Evolutionary conservation across 768 basidiomycete genomes (phyloP), one percentile per base, ranked within the genome.

Genomic region (Rhizopogon vulgaris): DNA sequence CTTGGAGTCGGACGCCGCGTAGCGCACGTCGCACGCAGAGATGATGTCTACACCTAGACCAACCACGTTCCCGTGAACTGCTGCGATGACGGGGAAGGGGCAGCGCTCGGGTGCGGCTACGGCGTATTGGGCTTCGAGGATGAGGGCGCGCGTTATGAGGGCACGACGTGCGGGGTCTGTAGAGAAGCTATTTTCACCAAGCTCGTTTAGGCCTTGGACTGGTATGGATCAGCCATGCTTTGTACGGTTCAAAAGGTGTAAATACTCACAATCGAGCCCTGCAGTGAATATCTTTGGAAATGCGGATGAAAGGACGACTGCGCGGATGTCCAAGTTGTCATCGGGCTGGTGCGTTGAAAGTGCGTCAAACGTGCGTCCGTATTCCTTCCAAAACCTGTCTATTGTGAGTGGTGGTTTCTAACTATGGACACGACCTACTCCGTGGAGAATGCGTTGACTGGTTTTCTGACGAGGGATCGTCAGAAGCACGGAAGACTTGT

Each of bases 31-130:
- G 64, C 90, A 91, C 0, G 85, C 80, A 0, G 68, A 47, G 10
- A 60, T 50, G 39, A 94, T 73, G 66, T 96, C 93, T 9, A 94
- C 73, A 0, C 85, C 88, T 0, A 94, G 76, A 0, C 93, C 93
- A 38, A 89, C 64, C 8, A 82, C 80, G 10, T 80, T 66, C 0
- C 92, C 93, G 58, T 92, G 85, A 0, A 88, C 71, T 0, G 93
- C 92, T 0, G 73, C 87, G 39, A 96, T 87, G 51, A 95, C 88
- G 0, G 94, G 93, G 62, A 87, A 84, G 0, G 77, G 76, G 51
- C 84, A 84, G 10, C 78, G 71, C 55, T 85, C 82, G 0, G 90
- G 80, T 0, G 84, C 73, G 0, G 79, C 72, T 39, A 95, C 87
- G 27, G 82, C 80, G 17, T 69, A 62, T 71, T 96, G 93, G 67